Conservation (phyloP, 345 rosid genomes). For the Durio zibethinus region DNA sequence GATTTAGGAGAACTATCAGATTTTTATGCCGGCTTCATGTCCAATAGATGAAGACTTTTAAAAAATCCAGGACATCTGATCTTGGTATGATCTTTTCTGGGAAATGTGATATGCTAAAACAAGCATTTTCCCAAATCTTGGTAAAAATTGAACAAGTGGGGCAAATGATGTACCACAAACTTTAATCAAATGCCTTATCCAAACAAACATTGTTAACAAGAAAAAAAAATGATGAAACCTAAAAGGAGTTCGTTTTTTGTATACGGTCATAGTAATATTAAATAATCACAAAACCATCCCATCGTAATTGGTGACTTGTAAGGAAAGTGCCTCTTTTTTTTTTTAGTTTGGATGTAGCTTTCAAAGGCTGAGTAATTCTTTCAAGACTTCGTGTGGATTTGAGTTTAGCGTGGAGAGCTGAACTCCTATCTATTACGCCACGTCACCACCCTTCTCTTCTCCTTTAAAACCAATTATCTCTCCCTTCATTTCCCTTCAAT, state of each 20-base stretch:
- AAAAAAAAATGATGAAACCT: neutral
- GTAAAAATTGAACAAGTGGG: slow-evolving; percentile 27
- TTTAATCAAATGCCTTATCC: slow-evolving; percentile 28
- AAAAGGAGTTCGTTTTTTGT: no score
- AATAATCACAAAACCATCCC: slow-evolving; percentile 9
- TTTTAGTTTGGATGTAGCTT: slow-evolving; percentile 38
- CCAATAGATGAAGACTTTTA: neutral
- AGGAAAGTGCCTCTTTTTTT: slow-evolving; percentile 17
- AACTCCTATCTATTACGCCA: slow-evolving; percentile 43
- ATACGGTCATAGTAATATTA: no score
- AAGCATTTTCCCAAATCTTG: neutral
- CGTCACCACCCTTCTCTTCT: slow-evolving; percentile 33
- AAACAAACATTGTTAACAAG: slow-evolving; percentile 7
- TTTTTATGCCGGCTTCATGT: neutral
- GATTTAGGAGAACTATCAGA: neutral
- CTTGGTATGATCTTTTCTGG: neutral
- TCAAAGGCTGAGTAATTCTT: slow-evolving; percentile 19
- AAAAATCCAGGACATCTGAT: neutral
- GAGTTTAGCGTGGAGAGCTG: slow-evolving; percentile 41
- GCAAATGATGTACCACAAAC: slow-evolving; percentile 24
- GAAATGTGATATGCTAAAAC: neutral
- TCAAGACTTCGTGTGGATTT: slow-evolving; percentile 35
- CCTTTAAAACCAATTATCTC: slow-evolving; percentile 29
- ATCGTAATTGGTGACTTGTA: slow-evolving; percentile 24
- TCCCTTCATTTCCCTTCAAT: neutral